Percentiles rank a stretch among this genome's conserved stretches.
These are phyloP conservation scores for Pseudoscleropodium purum DNA, from an alignment of 225 moss, liverwort and hornwort genomes.

Conservation along the genomic window DNA sequence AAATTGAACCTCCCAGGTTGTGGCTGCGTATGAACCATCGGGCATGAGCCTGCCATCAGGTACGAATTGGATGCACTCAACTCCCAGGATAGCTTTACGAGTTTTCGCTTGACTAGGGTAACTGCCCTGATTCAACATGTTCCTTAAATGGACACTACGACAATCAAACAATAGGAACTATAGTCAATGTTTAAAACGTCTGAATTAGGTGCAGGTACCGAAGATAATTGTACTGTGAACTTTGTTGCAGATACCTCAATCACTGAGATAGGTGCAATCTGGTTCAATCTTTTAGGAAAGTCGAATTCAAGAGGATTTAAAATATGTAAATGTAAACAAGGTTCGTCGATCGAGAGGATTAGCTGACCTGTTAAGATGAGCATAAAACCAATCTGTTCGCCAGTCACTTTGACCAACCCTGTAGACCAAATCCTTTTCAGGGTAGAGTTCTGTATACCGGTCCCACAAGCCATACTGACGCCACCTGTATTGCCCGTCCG, in stretches of 20 bases:
- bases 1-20: slow-evolving; percentile 79
- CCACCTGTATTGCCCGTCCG: slow-evolving; percentile 37
- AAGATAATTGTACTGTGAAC: neutral
- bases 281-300: neutral
- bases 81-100: neutral
- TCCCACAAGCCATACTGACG: slow-evolving; percentile 92
- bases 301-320: neutral
- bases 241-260: neutral
- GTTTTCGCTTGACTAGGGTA: neutral
- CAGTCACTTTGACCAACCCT: slow-evolving; percentile 73
- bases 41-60: slow-evolving; percentile 36
- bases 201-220: neutral
- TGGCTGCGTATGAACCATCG: slow-evolving; percentile 29
- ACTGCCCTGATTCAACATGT: neutral
- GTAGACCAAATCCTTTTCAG: slow-evolving; percentile 57
- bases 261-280: neutral
- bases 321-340: neutral
- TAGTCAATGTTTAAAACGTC: neutral
- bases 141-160: neutral
- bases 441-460: slow-evolving; percentile 68
- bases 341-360: neutral
- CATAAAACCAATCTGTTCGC: slow-evolving; percentile 78
- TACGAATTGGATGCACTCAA: neutral
- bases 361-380: slow-evolving; percentile 65
- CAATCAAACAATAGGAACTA: neutral